These are phyloP conservation scores for Elsinoe fawcettii DNA, from an alignment of 2,329 filamentous ascomycete species.

Conservation along the genomic window DNA sequence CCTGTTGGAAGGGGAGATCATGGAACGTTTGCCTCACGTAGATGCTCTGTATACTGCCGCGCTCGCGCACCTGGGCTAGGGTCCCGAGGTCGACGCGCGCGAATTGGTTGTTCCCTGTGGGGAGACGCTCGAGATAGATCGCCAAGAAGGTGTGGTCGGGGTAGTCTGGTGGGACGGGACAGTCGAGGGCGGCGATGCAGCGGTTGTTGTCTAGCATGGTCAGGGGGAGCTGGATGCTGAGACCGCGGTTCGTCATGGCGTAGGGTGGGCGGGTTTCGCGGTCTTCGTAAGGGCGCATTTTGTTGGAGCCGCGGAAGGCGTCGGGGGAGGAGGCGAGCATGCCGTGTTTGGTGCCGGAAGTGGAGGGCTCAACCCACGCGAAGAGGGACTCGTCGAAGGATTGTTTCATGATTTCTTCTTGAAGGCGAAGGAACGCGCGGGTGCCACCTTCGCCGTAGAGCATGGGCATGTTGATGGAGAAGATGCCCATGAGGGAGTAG, in stretches of 20 bases:
- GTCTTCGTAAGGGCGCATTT: background rate
- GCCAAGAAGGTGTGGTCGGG: background rate
- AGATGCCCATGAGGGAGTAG: constrained; percentile 26
- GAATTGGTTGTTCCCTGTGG: background rate
- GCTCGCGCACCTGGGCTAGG: background rate
- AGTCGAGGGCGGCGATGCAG: background rate
- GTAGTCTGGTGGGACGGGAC: background rate
- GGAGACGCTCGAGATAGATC: background rate
- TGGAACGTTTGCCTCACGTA: background rate
- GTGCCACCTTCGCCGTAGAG: constrained; percentile 27
- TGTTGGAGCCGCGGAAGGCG: background rate
- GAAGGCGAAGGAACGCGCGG: constrained; percentile 18
- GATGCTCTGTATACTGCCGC: background rate
- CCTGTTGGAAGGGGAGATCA: background rate
- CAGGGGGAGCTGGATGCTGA: background rate
- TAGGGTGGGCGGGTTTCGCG: background rate
- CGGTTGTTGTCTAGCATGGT: background rate
- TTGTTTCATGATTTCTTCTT: constrained; percentile 19
- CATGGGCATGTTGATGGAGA: constrained; percentile 26
- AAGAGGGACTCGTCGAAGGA: constrained; percentile 17
- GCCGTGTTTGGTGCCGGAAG: background rate
- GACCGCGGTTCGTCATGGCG: background rate
- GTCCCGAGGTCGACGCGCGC: background rate
- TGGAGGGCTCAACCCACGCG: constrained; percentile 10
- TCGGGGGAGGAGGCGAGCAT: background rate